Evolutionary conservation across 306 rosid species (phyloP), one percentile per base, ranked within the genome.

Genomic region (Fagus sylvatica): DNA sequence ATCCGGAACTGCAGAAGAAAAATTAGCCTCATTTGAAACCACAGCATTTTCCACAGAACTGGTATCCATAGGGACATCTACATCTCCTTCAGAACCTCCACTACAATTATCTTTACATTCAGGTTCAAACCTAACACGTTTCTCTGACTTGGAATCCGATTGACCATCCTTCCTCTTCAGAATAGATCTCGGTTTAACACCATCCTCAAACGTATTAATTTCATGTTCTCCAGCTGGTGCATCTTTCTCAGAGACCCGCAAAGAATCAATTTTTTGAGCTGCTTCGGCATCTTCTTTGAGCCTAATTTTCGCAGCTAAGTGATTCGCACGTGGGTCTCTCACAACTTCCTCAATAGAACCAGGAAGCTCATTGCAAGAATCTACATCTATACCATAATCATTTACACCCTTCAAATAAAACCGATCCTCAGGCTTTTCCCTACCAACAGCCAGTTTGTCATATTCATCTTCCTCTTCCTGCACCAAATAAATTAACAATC

Each of bases 381-480:
- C 88, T 1, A 92, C 85, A 32, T 84, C 95, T 22, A 92, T 73
- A 16, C 88, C 97, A 80, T 88, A 91, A 28, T 92, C 98, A 34
- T 64, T 82, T 37, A 86, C 70, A 65, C 84, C 93, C 76, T 53
- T 95, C 98, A 89, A 77, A 71, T 88, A 95, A 69, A 91, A 10
- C 3, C 97, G 85, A 82, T 89, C 92, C 78, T 81, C 95, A 0
- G 36, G 42, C 37, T 84, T 83, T 74, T 86, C 97, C 69, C 81
- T 79, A 6, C 97, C 96, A 71, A 91, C 75, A 70, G 99, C 99
- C 82, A 89, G 91, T 69, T 91, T 93, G 79, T 95, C 99, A 84
- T 82, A 93, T 51, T 81, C 86, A 55, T 95, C 99, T 73, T 93
- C 93, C 89, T 95, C 99, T 68, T 91, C 98, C 98, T 95, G 85